Base-by-base conservation (phyloP, 768 basidiomycete species). In the Cystobasidium ongulense region DNA sequence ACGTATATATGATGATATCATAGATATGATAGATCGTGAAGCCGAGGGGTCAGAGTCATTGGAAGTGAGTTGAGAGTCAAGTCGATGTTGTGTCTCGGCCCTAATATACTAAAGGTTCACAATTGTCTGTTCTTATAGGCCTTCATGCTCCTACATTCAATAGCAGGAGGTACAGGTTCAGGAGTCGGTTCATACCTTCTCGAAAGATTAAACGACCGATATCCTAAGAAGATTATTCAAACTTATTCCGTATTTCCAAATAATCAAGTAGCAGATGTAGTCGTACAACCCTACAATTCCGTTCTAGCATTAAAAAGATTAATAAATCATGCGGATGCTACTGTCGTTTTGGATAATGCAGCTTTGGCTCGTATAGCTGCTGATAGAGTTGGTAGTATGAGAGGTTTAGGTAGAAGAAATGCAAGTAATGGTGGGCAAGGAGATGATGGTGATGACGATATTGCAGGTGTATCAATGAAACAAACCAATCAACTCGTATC, bases 241-340 rank as follows among this genome's bases (percentile, higher is more conserved):
- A 99, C 96, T 4, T 98, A 99, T 81, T 97, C 94, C 53, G 95
- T 99, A 71, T 99, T 99, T 77, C 96, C 96, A 1, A 92, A 95
- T 77, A 87, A 89, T 13, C 87, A 90, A 76, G 93, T 95, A 73
- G 77, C 78, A 13, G 96, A 98, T 77, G 94, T 99, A 72, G 94
- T 99, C 65, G 96, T 99, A 5, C 96, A 98, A 79, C 96, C 96
- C 3, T 99, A 99, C 82, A 99, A 99, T 81, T 92, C 92, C 0
- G 81, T 99, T 63, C 84, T 98, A 21, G 92, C 96, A 1, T 85
- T 97, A 64, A 96, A 96, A 80, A 87, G 96, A 13, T 84, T 99
- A 39, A 90, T 92, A 7, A 93, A 98, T 80, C 92, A 96, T 78
- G 96, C 96, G 0, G 96, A 99, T 80, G 91, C 90, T 4, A 95